Conservation (phyloP, 2,329 filamentous ascomycete genomes). For the Aspergillus sergii region DNA sequence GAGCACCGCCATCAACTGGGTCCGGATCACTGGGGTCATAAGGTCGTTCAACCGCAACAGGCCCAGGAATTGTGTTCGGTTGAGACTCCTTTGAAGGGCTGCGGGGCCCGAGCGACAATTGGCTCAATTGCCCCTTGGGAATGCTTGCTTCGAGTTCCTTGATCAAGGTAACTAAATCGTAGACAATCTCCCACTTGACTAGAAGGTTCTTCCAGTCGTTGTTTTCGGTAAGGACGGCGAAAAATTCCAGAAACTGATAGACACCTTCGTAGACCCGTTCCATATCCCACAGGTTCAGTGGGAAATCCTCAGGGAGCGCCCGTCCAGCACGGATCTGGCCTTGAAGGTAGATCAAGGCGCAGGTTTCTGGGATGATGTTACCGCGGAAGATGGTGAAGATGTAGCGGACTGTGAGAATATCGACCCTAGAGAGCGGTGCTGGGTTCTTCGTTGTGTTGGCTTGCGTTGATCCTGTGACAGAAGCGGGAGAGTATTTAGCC, state of each 20-base stretch:
- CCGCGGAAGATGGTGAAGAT: conserved; percentile 90
- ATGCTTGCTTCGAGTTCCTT: conserved; percentile 87
- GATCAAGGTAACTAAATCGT: conserved; percentile 83
- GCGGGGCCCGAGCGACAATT: conserved; percentile 36
- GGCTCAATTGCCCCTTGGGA: conserved; percentile 72
- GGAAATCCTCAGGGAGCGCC: conserved; percentile 81
- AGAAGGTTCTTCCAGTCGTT: conserved; percentile 80
- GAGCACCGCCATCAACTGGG: conserved; percentile 44
- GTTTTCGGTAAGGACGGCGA: conserved; percentile 85
- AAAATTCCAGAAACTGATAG: conserved; percentile 91
- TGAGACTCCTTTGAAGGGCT: conserved; percentile 32
- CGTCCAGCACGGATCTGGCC: conserved; percentile 80
- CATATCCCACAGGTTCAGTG: conserved; percentile 96
- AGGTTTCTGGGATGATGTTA: conserved; percentile 90
- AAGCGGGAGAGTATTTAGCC: conserved; percentile 55
- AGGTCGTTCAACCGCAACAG: conserved; percentile 64
- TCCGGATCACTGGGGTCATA: conserved; percentile 56
- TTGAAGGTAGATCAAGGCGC: conserved; percentile 91
- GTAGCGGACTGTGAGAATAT: conserved; percentile 76
- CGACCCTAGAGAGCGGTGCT: conserved; percentile 57
- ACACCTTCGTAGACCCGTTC: conserved; percentile 94
- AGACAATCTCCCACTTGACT: conserved; percentile 88
- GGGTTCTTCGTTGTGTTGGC: conserved; percentile 60
- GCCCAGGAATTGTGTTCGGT: conserved; percentile 36
- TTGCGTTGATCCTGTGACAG: conserved; percentile 50